Conservation (phyloP, 73 alveolate genomes). For the Tetrahymena thermophila region DNA sequence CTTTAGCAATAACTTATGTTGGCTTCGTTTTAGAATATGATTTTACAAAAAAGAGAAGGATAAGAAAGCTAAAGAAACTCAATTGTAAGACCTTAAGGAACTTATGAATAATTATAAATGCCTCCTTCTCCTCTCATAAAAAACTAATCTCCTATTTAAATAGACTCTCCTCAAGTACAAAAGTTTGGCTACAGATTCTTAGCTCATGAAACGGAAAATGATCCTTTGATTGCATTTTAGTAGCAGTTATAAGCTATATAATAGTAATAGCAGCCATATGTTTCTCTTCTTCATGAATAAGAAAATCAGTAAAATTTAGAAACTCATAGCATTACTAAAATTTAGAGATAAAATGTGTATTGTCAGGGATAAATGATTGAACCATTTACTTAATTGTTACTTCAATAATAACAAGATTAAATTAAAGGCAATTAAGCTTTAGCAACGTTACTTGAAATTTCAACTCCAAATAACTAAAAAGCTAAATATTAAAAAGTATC, state of each 20-base stretch:
- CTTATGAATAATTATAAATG: background rate
- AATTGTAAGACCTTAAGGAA: background rate
- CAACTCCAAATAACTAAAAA: background rate
- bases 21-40: background rate
- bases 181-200: background rate
- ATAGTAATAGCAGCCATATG: background rate
- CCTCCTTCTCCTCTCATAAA: background rate
- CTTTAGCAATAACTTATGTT: background rate
- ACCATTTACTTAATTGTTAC: background rate
- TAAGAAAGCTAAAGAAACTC: background rate
- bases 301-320: background rate
- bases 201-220: background rate
- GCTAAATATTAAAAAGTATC: background rate
- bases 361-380: background rate
- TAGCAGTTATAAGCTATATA: background rate
- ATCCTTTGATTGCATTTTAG: background rate
- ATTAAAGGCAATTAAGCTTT: too few species aligned
- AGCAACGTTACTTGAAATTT: background rate
- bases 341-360: background rate
- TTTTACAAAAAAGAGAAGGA: background rate
- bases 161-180: background rate
- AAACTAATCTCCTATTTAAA: background rate
- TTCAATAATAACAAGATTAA: background rate
- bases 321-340: background rate
- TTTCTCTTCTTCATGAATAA: background rate